These are phyloP conservation scores for Lactarius psammicola DNA, from an alignment of 768 basidiomycete species.

Conservation along the genomic window DNA sequence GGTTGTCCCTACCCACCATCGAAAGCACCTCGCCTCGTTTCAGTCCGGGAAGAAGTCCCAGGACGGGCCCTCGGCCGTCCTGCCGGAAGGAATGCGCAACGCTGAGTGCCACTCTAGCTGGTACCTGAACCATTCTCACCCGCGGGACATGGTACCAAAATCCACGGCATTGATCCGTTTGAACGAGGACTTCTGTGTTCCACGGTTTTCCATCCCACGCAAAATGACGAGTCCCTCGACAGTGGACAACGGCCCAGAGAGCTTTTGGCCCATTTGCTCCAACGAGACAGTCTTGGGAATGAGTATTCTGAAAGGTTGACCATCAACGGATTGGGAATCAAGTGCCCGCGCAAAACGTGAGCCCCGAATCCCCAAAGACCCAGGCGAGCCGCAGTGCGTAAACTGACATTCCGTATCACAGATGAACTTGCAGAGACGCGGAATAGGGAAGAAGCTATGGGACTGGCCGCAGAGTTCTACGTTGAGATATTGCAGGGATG, in stretches of 20 bases:
- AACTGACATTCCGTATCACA: not conserved
- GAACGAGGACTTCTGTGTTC: not conserved
- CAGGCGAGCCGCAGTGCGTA: not conserved
- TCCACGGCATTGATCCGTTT: not conserved
- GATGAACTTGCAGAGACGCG: not conserved
- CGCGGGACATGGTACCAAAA: not conserved
- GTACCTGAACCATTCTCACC: not conserved
- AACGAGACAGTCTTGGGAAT: not conserved
- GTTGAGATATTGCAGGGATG: not conserved
- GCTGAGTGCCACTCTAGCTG: fast-evolving
- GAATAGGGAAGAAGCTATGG: not conserved
- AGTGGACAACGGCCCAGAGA: not conserved
- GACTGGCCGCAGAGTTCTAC: not conserved
- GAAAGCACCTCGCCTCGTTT: not conserved
- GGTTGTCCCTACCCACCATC: fast-evolving
- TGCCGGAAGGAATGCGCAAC: not conserved
- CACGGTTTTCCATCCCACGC: not conserved
- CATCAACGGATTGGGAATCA: not conserved
- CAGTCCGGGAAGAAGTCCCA: not conserved
- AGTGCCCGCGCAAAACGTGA: not conserved
- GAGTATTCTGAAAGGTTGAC: not conserved
- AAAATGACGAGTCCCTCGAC: conserved; percentile 4
- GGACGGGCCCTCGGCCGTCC: not conserved
- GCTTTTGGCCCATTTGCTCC: not conserved
- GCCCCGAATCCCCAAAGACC: too few relatives aligned